Conservation (phyloP, 2,329 filamentous ascomycete genomes). For the Aspergillus brunneoviolaceus region DNA sequence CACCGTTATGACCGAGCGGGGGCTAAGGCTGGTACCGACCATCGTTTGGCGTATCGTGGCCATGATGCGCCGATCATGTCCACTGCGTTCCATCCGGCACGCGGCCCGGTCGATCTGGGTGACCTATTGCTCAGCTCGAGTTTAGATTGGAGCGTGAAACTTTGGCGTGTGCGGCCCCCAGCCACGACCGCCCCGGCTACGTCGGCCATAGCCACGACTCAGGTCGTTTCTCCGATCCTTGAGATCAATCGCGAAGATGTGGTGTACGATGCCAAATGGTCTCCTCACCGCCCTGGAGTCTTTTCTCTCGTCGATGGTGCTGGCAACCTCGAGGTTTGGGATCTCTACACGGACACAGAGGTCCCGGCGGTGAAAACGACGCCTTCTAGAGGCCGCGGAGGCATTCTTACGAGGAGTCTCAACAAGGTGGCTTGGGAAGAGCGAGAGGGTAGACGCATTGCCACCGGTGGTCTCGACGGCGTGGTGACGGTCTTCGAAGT, state of each 20-base stretch:
- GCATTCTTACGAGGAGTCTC: slow-evolving; percentile 77
- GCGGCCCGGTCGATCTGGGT: slow-evolving; percentile 88
- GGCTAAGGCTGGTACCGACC: slow-evolving; percentile 92
- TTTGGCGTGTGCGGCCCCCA: slow-evolving; percentile 80
- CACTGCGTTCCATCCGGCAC: slow-evolving; percentile 89
- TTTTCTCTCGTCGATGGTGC: slow-evolving; percentile 94
- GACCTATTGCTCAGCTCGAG: slow-evolving; percentile 91
- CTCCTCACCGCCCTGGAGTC: slow-evolving; percentile 86
- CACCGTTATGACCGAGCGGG: slow-evolving; percentile 96
- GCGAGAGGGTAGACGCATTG: slow-evolving; percentile 80
- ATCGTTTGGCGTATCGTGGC: slow-evolving; percentile 80
- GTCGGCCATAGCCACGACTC: slow-evolving; percentile 40
- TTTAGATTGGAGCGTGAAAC: slow-evolving; percentile 93
- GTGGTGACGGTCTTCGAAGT: slow-evolving; percentile 93
- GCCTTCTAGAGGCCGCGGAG: slow-evolving; percentile 62
- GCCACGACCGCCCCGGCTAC: slow-evolving; percentile 42
- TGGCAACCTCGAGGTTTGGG: slow-evolving; percentile 91
- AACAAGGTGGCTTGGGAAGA: slow-evolving; percentile 96
- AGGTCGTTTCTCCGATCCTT: slow-evolving; percentile 69
- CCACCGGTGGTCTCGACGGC: slow-evolving; percentile 89
- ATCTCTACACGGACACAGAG: slow-evolving; percentile 87
- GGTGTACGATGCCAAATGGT: slow-evolving; percentile 96
- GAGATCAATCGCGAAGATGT: slow-evolving; percentile 94
- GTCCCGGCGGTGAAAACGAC: slow-evolving; percentile 81
- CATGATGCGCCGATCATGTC: slow-evolving; percentile 95